Evolutionary conservation across 208 protist species (phyloP).

Genomic region (Entamoeba dispar): DNA sequence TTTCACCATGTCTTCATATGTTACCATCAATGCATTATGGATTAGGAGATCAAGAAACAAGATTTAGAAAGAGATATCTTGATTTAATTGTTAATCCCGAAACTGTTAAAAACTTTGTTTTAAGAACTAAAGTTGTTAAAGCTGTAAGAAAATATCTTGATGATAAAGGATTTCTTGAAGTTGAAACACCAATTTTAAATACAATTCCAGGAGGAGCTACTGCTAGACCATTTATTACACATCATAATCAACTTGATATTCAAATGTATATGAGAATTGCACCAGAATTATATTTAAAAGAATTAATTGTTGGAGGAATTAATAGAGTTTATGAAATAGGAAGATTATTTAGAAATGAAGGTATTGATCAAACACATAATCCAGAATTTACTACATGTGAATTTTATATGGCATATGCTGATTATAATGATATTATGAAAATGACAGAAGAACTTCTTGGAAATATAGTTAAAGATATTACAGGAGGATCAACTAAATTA

Average conservation of each 20-base stretch:
- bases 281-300: slow-evolving; percentile 97
- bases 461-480: slow-evolving; percentile 69
- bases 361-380: slow-evolving; percentile 82
- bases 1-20: slow-evolving; percentile 89
- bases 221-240: slow-evolving; percentile 91
- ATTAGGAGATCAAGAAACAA: slow-evolving; percentile 6
- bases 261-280: slow-evolving; percentile 90
- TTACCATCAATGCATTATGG: slow-evolving; percentile 54
- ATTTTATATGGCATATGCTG: slow-evolving; percentile 95
- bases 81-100: slow-evolving; percentile 91
- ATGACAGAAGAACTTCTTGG: slow-evolving; percentile 79
- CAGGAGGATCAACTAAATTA: slow-evolving; percentile 30
- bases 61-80: slow-evolving; percentile 71
- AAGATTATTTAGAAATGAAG: slow-evolving; percentile 97
- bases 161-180: slow-evolving; percentile 50
- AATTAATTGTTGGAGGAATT: slow-evolving; percentile 90
- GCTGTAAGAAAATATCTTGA: slow-evolving; percentile 60
- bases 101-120: slow-evolving; percentile 64
- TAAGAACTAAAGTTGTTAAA: slow-evolving; percentile 70
- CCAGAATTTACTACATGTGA: slow-evolving; percentile 99
- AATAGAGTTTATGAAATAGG: slow-evolving; percentile 99
- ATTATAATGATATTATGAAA: slow-evolving; percentile 95
- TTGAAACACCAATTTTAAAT: slow-evolving; percentile 90
- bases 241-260: slow-evolving; percentile 95
- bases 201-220: slow-evolving; percentile 88